These are phyloP conservation scores for Leersia perrieri DNA, from an alignment of 176 grass and related monocot genomes.

Conservation along the genomic window DNA sequence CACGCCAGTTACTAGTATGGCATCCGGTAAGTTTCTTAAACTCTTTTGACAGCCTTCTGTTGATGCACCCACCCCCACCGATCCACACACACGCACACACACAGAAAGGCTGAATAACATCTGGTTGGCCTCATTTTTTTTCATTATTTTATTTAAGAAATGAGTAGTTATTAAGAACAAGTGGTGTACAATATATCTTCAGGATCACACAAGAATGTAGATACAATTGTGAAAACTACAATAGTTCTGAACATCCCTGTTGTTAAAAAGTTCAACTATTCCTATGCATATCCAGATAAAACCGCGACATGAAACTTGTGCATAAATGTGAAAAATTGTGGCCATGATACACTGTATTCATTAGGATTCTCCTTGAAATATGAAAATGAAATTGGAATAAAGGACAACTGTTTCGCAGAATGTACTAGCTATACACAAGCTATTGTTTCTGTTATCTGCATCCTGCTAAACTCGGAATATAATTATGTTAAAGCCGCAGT, in stretches of 20 bases:
- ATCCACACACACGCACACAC: too few species aligned
- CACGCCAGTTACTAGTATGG: slow-evolving; percentile 86
- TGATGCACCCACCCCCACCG: too few species aligned
- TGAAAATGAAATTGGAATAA: background rate
- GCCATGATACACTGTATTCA: background rate
- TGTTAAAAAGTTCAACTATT: background rate
- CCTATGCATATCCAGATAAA: background rate
- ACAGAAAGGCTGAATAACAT: too few species aligned
- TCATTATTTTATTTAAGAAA: too few species aligned
- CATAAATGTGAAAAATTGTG: background rate
- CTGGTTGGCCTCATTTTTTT: too few species aligned
- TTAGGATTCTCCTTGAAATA: background rate
- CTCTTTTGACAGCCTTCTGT: too few species aligned
- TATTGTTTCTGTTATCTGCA: background rate
- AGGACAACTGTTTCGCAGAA: background rate
- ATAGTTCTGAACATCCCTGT: background rate
- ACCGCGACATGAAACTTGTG: background rate
- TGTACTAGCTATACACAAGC: background rate
- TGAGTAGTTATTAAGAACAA: background rate
- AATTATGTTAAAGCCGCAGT: background rate
- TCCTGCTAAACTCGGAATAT: slow-evolving; percentile 1
- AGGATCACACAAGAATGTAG: background rate
- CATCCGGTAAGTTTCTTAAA: slow-evolving; percentile 76
- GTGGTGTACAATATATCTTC: background rate
- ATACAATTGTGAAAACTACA: background rate